Percentiles rank a stretch among this genome's conserved stretches.
phyloP scores from a whole-genome alignment of 495 filamentous ascomycete genomes.

The Diplogelasinospora grovesii region DNA sequence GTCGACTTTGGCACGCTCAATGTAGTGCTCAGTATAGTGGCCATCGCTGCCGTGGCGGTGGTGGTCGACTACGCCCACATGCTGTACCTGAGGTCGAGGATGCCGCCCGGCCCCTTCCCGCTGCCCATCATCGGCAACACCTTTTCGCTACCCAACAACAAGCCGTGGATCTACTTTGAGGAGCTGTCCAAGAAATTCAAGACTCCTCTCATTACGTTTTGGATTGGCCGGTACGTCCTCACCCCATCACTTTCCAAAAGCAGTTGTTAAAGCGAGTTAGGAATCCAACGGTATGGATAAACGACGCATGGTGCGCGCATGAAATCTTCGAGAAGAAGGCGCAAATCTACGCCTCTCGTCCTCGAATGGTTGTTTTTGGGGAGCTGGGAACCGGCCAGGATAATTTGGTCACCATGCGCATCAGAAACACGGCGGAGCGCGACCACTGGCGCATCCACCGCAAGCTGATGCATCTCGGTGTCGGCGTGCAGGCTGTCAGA shows the following conservation, averaged over 20 bases:
- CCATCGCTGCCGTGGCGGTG: conserved; percentile 24
- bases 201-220: conserved; percentile 53
- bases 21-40: conserved; percentile 18
- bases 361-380: conserved; percentile 52
- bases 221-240: conserved; percentile 45
- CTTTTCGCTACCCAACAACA: conserved; percentile 49
- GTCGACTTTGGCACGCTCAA: conserved; percentile 7
- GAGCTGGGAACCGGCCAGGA: conserved; percentile 54
- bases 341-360: conserved; percentile 47
- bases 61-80: conserved; percentile 44
- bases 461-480: conserved; percentile 55
- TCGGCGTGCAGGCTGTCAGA: conserved; percentile 53
- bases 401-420: conserved; percentile 52
- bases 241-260: background rate
- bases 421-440: conserved; percentile 41
- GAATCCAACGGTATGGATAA: conserved; percentile 59
- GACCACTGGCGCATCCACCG: conserved; percentile 56
- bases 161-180: conserved; percentile 62
- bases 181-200: conserved; percentile 47
- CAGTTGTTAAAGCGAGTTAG: conserved; percentile 22
- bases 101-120: conserved; percentile 54
- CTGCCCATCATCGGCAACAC: conserved; percentile 50
- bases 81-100: conserved; percentile 39
- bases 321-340: conserved; percentile 52
- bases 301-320: conserved; percentile 55